phyloP scores from a whole-genome alignment of 2,329 filamentous ascomycete species.

The Penicillium sp. region DNA sequence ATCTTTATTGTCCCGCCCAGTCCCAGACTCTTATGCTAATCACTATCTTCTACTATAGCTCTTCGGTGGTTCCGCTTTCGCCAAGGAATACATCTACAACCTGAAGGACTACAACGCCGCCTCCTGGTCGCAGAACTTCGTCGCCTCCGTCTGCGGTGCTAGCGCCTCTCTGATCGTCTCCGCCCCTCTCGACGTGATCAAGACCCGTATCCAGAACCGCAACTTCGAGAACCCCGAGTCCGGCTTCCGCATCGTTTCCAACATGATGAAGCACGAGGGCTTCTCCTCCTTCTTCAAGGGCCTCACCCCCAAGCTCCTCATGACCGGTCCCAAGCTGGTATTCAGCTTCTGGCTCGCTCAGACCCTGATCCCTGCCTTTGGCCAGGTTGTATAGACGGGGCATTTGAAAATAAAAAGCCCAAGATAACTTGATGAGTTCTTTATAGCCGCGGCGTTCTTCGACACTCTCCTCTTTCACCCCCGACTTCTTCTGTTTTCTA shows the following conservation, averaged over 20 bases:
- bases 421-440: slow-evolving; percentile 24
- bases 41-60: slow-evolving; percentile 61
- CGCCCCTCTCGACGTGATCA: slow-evolving; percentile 96
- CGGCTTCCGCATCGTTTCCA: slow-evolving; percentile 86
- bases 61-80: slow-evolving; percentile 95
- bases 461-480: slow-evolving; percentile 24
- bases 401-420: slow-evolving; percentile 5
- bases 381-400: slow-evolving; percentile 62
- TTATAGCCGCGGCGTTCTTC: slow-evolving; percentile 33
- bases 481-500: background rate
- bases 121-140: slow-evolving; percentile 93
- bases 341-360: slow-evolving; percentile 99
- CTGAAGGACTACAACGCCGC: slow-evolving; percentile 95
- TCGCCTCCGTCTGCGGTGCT: slow-evolving; percentile 93
- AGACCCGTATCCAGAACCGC: slow-evolving; percentile 96
- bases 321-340: slow-evolving; percentile 98
- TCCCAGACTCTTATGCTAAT: background rate
- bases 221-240: slow-evolving; percentile 98
- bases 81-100: slow-evolving; percentile 93
- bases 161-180: slow-evolving; percentile 94
- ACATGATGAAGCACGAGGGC: slow-evolving; percentile 93
- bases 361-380: slow-evolving; percentile 94
- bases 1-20: background rate
- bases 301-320: slow-evolving; percentile 92
- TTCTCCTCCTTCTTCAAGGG: slow-evolving; percentile 94